phyloP scores from a whole-genome alignment of 257 asterid species.

The Primulina eburnea region DNA sequence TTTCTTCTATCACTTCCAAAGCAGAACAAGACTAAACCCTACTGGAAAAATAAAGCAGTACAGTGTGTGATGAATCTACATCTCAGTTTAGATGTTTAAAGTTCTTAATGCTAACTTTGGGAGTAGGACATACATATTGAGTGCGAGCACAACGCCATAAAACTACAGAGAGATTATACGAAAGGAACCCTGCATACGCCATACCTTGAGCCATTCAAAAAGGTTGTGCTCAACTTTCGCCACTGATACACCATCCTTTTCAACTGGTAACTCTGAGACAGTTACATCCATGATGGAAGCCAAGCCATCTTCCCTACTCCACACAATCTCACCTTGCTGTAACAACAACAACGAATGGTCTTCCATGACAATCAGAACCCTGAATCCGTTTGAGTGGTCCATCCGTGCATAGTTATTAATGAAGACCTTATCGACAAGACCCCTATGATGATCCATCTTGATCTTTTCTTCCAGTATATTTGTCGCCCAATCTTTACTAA shows the following conservation, averaged over 20 bases:
- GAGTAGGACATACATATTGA: constrained; percentile 16
- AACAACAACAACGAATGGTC: constrained; percentile 80
- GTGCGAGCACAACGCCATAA: constrained; percentile 13
- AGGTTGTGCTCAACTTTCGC: constrained; percentile 93
- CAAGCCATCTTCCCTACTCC: constrained; percentile 95
- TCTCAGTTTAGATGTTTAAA: constrained; percentile 12
- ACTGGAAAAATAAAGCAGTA: constrained; percentile 7
- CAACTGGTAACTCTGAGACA: constrained; percentile 83
- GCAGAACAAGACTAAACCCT: constrained; percentile 18
- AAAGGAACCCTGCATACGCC: constrained; percentile 11
- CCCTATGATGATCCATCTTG: constrained; percentile 69
- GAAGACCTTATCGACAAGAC: constrained; percentile 74
- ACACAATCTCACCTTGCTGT: constrained; percentile 90
- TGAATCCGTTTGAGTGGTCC: constrained; percentile 88
- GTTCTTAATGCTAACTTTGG: not conserved
- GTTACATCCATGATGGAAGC: constrained; percentile 90
- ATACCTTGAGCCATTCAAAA: constrained; percentile 95
- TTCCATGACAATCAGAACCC: constrained; percentile 95
- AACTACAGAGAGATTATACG: constrained; percentile 8
- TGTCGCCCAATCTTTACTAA: constrained; percentile 55
- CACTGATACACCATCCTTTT: constrained; percentile 88
- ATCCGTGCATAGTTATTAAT: constrained; percentile 75
- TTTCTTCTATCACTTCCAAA: constrained; percentile 1
- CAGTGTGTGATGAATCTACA: constrained; percentile 17
- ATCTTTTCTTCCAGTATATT: constrained; percentile 63